phyloP scores from a whole-genome alignment of 108 stramenopile species.

The Pseudonitzschia pungens region DNA sequence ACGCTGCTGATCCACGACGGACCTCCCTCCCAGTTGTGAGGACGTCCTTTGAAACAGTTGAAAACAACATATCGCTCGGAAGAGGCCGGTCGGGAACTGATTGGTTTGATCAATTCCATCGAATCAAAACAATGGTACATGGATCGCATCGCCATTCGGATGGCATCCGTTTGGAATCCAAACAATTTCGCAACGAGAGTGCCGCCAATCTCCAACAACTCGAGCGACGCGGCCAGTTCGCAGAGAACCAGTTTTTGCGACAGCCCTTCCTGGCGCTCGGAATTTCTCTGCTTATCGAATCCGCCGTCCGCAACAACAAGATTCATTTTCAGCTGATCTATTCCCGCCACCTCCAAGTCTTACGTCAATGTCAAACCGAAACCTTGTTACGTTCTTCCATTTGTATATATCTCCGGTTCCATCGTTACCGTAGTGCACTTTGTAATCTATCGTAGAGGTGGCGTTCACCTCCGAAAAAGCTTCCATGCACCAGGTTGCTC shows the following conservation, averaged over 20 bases:
- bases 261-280: slow-evolving; percentile 72
- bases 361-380: slow-evolving; percentile 41
- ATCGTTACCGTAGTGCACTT: slow-evolving; percentile 63
- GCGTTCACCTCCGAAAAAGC: slow-evolving; percentile 1
- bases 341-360: slow-evolving; percentile 22
- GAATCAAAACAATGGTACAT: slow-evolving; percentile 55
- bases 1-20: slow-evolving; percentile 55
- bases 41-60: slow-evolving; percentile 48
- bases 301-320: slow-evolving; percentile 88
- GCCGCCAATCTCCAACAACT: slow-evolving; percentile 57
- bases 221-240: slow-evolving; percentile 73
- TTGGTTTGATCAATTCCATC: slow-evolving; percentile 66
- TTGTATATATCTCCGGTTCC: slow-evolving; percentile 84
- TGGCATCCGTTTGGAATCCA: slow-evolving; percentile 61
- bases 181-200: slow-evolving; percentile 76
- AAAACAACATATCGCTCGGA: slow-evolving; percentile 84
- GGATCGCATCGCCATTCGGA: slow-evolving; percentile 40
- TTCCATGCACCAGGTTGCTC: slow-evolving; percentile 62
- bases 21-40: slow-evolving; percentile 45
- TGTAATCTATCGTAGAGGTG: slow-evolving; percentile 33
- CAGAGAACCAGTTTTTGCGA: slow-evolving; percentile 71
- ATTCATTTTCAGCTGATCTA: slow-evolving; percentile 36
- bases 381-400: slow-evolving; percentile 70
- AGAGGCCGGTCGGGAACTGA: slow-evolving; percentile 83
- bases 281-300: slow-evolving; percentile 86